Percentiles rank a stretch among this genome's conserved stretches.
Evolutionary conservation across 139 green algal genomes (phyloP).

Genomic region (Eudorina sp.): DNA sequence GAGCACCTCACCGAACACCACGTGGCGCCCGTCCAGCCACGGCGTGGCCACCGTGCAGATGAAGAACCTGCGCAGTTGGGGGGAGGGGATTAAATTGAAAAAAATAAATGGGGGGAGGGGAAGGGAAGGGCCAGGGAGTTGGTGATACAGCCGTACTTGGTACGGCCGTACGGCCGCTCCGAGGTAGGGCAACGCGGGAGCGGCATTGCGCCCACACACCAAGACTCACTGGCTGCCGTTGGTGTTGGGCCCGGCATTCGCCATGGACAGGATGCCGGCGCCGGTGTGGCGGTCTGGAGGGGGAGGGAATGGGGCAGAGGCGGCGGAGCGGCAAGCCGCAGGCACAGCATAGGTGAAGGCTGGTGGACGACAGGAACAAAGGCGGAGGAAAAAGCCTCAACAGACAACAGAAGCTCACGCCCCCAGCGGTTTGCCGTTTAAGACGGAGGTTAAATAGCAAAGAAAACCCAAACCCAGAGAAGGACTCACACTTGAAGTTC

Average conservation of each 20-base stretch:
- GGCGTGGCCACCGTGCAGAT: constrained; percentile 64
- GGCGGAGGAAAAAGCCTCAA: no score
- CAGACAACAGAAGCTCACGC: no score
- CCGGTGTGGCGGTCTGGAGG: constrained; percentile 44
- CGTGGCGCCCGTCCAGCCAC: constrained; percentile 77
- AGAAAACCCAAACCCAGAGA: no score
- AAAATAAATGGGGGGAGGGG: not conserved
- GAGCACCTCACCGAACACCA: constrained; percentile 82
- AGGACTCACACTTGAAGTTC: constrained; percentile 83
- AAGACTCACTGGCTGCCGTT: constrained; percentile 67
- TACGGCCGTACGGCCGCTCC: no score
- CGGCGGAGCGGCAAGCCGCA: no score
- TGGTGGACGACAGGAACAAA: no score
- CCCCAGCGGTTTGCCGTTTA: no score
- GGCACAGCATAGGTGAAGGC: no score
- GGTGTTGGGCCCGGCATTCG: constrained; percentile 77
- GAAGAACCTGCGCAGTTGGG: constrained; percentile 65
- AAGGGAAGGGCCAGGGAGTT: not conserved
- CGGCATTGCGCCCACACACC: not conserved
- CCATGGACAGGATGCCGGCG: constrained; percentile 71
- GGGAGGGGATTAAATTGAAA: not conserved
- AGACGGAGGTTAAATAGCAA: no score
- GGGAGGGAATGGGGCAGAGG: not conserved
- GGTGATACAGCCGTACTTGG: no score
- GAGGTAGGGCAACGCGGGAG: no score